Base-by-base conservation (phyloP, 768 basidiomycete genomes). In the Kwoniella bestiolae region DNA sequence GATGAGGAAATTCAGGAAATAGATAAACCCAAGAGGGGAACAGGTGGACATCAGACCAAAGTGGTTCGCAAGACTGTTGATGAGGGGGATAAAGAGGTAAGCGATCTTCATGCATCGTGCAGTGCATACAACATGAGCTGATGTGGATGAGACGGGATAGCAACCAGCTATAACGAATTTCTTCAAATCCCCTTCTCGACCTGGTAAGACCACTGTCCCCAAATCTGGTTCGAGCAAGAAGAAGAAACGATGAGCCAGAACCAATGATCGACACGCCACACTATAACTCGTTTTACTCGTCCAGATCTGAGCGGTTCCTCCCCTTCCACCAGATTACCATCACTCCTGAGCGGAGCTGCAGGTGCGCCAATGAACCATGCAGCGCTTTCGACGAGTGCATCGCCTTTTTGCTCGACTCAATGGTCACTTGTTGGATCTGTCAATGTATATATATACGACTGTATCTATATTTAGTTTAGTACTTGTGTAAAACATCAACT, bases 121-220 rank as follows among this genome's bases (percentile, higher is more conserved):
- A n/a, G 14, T 38, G 8, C 34, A 23, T 9, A 9, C 23, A 12
- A 16, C 28, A 18, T 29, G 3, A 34, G 3, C 46, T 14, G 5
- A 41, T 29, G 8, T 6, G n/a, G n/a, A n/a, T n/a, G n/a, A n/a
- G n/a, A n/a, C n/a, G n/a, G n/a, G 31, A 14, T 50, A 77, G 76
- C 76, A 77, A 77, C 73, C 74, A 1, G 56, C 70, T 18, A 77
- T 77, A 28, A 75, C 73, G 29, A 70, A 52, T 35, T 77, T 77
- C 59, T 77, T 77, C 64, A 69, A 69, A 29, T 61, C 69, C 2
- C 73, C 75, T 32, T 44, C 51, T 11, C 60, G 29, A 18, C 23
- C 38, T 28, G 28, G 41, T 12, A 56, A 16, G 5, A 11, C 35
- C n/a, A n/a, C 58, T 14, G 34, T 14, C 8, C 8, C 52, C 29